Conservation (phyloP, 345 rosid genomes). For the Pelargonium nanum region DNA sequence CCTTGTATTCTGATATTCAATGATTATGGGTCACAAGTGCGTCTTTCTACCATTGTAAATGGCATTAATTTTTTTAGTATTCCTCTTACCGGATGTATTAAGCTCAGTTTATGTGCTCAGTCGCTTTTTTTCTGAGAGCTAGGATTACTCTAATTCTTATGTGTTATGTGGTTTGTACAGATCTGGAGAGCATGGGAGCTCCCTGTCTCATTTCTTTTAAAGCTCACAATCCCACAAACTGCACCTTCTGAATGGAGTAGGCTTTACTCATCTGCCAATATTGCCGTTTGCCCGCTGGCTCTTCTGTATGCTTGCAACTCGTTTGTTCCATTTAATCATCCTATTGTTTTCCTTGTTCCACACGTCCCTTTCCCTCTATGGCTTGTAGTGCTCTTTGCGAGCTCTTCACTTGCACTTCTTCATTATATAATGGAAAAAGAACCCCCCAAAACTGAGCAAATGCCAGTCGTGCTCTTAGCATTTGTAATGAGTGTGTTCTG, state of each 20-base stretch:
- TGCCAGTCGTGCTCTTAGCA: conserved; percentile 50
- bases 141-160: too few species aligned
- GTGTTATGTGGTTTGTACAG: conserved; percentile 29
- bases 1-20: not conserved
- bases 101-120: not conserved
- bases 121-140: not conserved
- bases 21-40: not conserved
- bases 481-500: conserved; percentile 91
- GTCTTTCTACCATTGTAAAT: not conserved
- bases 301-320: conserved; percentile 72
- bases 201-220: conserved; percentile 56
- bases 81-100: not conserved
- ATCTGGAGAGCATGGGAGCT: conserved; percentile 61
- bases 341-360: conserved; percentile 67
- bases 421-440: conserved; percentile 70
- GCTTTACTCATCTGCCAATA: conserved; percentile 63
- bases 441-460: conserved; percentile 77
- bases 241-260: conserved; percentile 76
- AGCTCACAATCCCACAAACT: conserved; percentile 73
- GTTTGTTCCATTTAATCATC: conserved; percentile 68
- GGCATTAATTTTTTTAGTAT: not conserved
- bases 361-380: conserved; percentile 69
- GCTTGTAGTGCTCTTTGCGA: conserved; percentile 55
- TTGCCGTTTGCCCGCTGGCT: conserved; percentile 71
- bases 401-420: conserved; percentile 61